phyloP scores from a whole-genome alignment of 768 basidiomycete genomes.

The Leccinum truebloodii region DNA sequence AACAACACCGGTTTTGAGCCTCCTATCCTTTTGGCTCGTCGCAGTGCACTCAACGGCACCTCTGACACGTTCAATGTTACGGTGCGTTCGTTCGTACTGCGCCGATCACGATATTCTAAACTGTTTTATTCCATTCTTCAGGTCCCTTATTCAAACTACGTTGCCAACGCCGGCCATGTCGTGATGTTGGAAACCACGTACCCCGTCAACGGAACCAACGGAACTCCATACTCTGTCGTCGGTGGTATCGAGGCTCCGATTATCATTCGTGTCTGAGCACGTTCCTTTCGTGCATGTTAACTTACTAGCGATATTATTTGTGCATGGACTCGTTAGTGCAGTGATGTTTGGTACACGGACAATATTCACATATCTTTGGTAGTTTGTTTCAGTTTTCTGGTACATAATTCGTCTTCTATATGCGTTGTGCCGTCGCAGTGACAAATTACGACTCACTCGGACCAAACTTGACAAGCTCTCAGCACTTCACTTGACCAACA shows the following conservation, averaged over 20 bases:
- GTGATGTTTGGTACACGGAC: too few relatives aligned
- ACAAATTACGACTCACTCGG: too few relatives aligned
- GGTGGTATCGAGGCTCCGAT: conserved; percentile 7
- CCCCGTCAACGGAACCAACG: conserved; percentile 17
- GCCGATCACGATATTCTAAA: not conserved
- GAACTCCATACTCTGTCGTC: not conserved
- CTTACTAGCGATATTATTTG: too few relatives aligned
- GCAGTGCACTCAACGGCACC: not conserved
- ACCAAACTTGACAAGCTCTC: too few relatives aligned
- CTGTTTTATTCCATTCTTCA: conserved; percentile 8
- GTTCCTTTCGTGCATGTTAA: not conserved
- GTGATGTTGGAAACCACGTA: conserved; percentile 29
- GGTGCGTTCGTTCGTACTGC: not conserved
- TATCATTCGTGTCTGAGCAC: conserved; percentile 16
- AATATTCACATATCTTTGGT: too few relatives aligned
- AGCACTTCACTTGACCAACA: too few relatives aligned
- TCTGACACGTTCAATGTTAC: not conserved
- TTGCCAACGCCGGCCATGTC: conserved; percentile 6
- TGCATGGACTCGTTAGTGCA: too few relatives aligned
- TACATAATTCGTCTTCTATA: too few relatives aligned
- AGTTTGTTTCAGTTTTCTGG: too few relatives aligned
- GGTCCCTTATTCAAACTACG: conserved; percentile 27
- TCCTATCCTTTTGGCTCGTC: conserved; percentile 27
- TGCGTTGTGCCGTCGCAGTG: too few relatives aligned
- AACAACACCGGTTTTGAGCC: conserved; percentile 34